Evolutionary conservation across 2,329 filamentous ascomycete genomes (phyloP).

Genomic region (Coniella vitis): DNA sequence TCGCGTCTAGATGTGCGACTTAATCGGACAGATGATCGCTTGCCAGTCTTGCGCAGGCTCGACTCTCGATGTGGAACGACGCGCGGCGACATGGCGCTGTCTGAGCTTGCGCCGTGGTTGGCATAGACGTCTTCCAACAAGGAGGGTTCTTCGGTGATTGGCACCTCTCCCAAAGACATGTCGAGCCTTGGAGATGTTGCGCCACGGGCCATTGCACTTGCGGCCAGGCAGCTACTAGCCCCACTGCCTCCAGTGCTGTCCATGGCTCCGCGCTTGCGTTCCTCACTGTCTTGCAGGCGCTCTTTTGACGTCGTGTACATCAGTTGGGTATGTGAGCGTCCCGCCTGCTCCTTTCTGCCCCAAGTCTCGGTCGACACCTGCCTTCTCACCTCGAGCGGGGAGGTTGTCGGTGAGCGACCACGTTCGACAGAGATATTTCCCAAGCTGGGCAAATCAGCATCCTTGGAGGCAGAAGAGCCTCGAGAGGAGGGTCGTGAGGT

Average conservation of each 20-base stretch:
- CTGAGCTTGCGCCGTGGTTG: slow-evolving; percentile 23
- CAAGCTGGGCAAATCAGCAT: slow-evolving; percentile 55
- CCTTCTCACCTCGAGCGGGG: slow-evolving; percentile 42
- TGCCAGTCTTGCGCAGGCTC: slow-evolving; percentile 55
- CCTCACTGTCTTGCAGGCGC: slow-evolving; percentile 56
- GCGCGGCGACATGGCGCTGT: slow-evolving; percentile 25
- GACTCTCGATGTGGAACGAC: slow-evolving; percentile 62
- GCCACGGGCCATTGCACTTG: slow-evolving; percentile 12
- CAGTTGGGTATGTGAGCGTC: slow-evolving; percentile 48
- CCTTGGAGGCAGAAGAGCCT: slow-evolving; percentile 38
- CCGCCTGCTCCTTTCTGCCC: slow-evolving; percentile 51
- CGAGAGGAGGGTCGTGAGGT: slow-evolving; percentile 54
- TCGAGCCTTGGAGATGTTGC: slow-evolving; percentile 31
- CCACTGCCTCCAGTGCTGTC: slow-evolving; percentile 31
- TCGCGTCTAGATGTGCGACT: slow-evolving; percentile 42
- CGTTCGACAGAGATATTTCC: slow-evolving; percentile 59
- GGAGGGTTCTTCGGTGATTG: slow-evolving; percentile 49
- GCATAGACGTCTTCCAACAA: slow-evolving; percentile 23
- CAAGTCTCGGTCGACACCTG: slow-evolving; percentile 56
- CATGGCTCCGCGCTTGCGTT: slow-evolving; percentile 49
- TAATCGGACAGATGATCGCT: slow-evolving; percentile 44
- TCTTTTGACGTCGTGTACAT: slow-evolving; percentile 72
- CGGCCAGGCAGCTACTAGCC: slow-evolving; percentile 30
- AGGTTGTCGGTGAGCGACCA: slow-evolving; percentile 30
- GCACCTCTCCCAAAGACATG: slow-evolving; percentile 43